phyloP scores from a whole-genome alignment of 225 moss, liverwort and hornwort genomes.

The Polytrichum commune region DNA sequence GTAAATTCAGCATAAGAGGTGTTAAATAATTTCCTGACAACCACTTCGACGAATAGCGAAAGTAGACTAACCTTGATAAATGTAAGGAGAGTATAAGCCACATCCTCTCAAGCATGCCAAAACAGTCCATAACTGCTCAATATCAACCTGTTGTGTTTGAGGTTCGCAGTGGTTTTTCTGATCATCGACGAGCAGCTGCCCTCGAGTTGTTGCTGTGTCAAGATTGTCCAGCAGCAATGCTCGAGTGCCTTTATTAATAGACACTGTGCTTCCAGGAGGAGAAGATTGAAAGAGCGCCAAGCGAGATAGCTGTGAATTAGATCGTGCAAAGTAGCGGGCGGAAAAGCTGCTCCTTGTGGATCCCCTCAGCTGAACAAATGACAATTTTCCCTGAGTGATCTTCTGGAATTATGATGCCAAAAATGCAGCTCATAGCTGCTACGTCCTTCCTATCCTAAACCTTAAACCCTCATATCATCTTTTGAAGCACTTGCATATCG shows the following conservation, averaged over 20 bases:
- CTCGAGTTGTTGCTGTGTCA: conserved; percentile 16
- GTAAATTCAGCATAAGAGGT: not conserved
- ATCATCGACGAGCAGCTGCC: conserved; percentile 22
- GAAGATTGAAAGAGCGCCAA: conserved; percentile 25
- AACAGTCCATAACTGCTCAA: too few species aligned
- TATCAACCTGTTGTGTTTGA: conserved; percentile 35
- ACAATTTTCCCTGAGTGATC: not conserved
- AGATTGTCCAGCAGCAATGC: conserved; percentile 22
- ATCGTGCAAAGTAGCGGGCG: conserved; percentile 55
- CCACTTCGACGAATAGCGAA: too few species aligned
- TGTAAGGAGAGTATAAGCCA: too few species aligned
- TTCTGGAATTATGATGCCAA: too few species aligned
- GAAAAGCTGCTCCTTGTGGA: conserved; percentile 65
- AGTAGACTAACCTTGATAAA: too few species aligned
- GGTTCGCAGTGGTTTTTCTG: conserved; percentile 31
- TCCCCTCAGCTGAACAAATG: conserved; percentile 38
- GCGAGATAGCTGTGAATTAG: conserved; percentile 31
- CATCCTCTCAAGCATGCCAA: too few species aligned
- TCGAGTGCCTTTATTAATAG: conserved; percentile 15
- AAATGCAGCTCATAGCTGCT: too few species aligned
- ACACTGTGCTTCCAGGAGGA: conserved; percentile 11
- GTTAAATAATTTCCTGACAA: too few species aligned
- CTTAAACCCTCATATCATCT: not conserved
- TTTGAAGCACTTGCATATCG: too few species aligned
- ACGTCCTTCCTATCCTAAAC: not conserved